Evolutionary conservation across 768 basidiomycete species (phyloP).

Genomic region (Serendipita sp.): DNA sequence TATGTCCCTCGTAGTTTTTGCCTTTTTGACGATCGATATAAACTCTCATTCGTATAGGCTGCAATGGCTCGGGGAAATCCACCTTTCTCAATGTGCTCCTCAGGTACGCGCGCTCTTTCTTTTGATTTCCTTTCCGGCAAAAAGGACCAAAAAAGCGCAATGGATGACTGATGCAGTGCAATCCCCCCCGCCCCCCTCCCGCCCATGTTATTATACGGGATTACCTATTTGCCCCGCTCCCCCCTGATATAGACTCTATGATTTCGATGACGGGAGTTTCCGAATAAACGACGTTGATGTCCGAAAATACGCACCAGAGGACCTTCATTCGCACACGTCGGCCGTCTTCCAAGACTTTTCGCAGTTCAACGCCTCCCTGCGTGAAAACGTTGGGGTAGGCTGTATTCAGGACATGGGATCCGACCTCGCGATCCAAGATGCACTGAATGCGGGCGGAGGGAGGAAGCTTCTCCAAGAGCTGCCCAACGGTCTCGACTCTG

Average conservation of each 20-base stretch:
- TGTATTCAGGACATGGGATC: conserved; percentile 46
- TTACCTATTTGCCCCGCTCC: no score
- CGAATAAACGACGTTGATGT: conserved; percentile 55
- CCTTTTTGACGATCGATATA: not conserved
- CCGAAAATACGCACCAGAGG: conserved; percentile 43
- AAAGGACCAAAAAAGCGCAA: not conserved
- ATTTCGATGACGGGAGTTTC: conserved; percentile 36
- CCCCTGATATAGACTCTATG: not conserved
- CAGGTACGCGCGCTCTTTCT: not conserved
- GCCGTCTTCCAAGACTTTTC: conserved; percentile 78
- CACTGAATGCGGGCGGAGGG: conserved; percentile 59
- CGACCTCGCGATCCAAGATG: conserved; percentile 38
- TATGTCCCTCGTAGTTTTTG: no score
- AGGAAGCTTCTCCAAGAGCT: conserved; percentile 45
- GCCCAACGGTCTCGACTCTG: conserved; percentile 58
- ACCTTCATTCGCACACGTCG: conserved; percentile 60
- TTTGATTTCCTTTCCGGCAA: not conserved
- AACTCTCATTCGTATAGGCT: conserved; percentile 19
- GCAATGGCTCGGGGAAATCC: conserved; percentile 54
- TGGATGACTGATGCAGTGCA: not conserved
- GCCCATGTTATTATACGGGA: no score
- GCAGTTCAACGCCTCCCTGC: conserved; percentile 56
- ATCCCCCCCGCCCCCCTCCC: not conserved
- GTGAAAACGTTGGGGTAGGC: conserved; percentile 79
- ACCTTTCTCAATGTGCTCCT: conserved; percentile 4